Base-by-base conservation (phyloP, 2,329 filamentous ascomycete species). In the Sporothrix variecibatus region DNA sequence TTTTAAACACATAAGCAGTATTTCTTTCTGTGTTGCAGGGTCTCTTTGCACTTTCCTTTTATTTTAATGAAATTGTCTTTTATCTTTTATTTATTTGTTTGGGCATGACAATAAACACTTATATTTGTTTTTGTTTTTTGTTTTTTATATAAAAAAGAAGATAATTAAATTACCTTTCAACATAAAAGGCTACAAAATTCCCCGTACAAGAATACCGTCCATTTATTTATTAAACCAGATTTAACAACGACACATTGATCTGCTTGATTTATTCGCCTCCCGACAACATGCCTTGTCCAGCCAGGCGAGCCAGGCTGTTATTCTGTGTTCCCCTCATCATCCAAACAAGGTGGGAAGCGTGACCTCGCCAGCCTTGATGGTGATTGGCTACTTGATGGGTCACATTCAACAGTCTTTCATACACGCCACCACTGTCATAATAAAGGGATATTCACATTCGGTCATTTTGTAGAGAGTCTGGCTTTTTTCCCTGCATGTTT, bases 391-490 rank as follows among this genome's bases (percentile, higher is more conserved):
- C 20, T 26, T 11, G 12, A 3, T 20, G 43, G 26, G 46, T 53
- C 43, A 69, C 46, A 53, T 51, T 53, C 46, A 20, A 51, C 46
- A 23, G 28, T 51, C 65, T 51, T 38, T 34, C 46, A 34, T 23
- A 26, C 46, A 53, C 65, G 38, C 46, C 65, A 69, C 46, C 20
- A 38, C 38, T 65, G 60, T 26, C 56, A 58, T 58, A 58, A 58
- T 58, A 46, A 46, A 46, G 38, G 62, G 23, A 26, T n/a, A 43
- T 23, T 6, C 7, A 28, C 2, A 34, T 8, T 34, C 34, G 34
- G 34, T 12, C 9, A 56, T 53, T 51, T 51, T n/a, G 51, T 5
- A 9, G 6, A n/a, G 43, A 8, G n/a, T 26, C 60, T 40, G 8
- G 38, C 8, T 34, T 6, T 58, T 31, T 20, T 3, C 20, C 8